phyloP scores from a whole-genome alignment of 169 alveolate species.

The Plasmodium vinckei region DNA sequence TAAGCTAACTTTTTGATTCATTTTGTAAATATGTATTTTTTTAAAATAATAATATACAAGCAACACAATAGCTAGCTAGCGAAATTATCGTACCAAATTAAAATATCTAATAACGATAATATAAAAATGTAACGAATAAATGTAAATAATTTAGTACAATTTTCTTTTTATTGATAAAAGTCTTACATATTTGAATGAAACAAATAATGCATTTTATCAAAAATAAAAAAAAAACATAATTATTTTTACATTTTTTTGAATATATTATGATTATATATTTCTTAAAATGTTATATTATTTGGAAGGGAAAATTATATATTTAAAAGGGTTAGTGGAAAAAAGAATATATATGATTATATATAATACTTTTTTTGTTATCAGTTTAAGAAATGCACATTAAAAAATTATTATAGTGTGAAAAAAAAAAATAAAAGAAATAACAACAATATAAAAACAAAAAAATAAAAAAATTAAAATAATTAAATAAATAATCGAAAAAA shows the following conservation, averaged over 20 bases:
- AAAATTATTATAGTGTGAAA: too few species aligned
- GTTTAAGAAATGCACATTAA: too few species aligned
- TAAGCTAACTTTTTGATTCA: slow-evolving; percentile 49
- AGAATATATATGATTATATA: too few species aligned
- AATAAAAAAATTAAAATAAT: not conserved
- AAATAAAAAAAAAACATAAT: not conserved
- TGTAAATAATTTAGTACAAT: too few species aligned
- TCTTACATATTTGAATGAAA: not conserved
- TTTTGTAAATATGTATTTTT: slow-evolving; percentile 13
- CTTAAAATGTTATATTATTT: not conserved
- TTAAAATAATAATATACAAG: slow-evolving; percentile 1
- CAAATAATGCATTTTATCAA: not conserved
- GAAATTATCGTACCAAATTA: too few species aligned
- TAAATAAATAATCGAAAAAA: not conserved
- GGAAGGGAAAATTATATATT: slow-evolving; percentile 2
- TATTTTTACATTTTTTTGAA: not conserved
- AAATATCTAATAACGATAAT: too few species aligned
- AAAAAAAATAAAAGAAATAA: not conserved
- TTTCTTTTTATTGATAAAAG: too few species aligned
- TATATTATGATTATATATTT: too few species aligned
- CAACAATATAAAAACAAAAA: not conserved
- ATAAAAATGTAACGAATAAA: too few species aligned
- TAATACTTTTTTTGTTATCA: too few species aligned
- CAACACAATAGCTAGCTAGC: too few species aligned
- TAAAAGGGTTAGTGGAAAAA: slow-evolving; percentile 1